Evolutionary conservation across 768 basidiomycete genomes (phyloP).

Genomic region (Collybia sp.): DNA sequence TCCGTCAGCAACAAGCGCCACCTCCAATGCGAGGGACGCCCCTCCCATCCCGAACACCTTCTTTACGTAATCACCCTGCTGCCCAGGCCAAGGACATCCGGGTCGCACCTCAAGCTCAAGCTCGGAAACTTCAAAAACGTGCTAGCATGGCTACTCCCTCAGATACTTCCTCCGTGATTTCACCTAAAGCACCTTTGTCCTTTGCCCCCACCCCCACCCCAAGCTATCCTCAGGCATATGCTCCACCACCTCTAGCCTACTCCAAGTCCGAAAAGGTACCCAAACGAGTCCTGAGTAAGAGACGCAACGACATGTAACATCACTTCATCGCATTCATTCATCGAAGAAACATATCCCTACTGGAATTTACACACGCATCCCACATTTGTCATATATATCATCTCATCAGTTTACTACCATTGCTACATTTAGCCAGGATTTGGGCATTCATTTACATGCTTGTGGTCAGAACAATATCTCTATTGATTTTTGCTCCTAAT

Average conservation of each 20-base stretch:
- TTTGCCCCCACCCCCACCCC: conserved; percentile 9
- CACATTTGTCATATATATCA: conserved; percentile 1
- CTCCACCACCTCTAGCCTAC: conserved; percentile 5
- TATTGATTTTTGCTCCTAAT: too few relatives aligned
- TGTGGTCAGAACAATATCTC: too few relatives aligned
- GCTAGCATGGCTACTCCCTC: conserved; percentile 8
- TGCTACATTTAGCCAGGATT: not conserved
- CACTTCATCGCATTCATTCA: not conserved
- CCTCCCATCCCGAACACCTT: conserved; percentile 4
- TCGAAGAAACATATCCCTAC: not conserved
- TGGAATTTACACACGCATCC: not conserved
- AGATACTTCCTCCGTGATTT: conserved; percentile 13
- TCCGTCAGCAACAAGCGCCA: conserved; percentile 8
- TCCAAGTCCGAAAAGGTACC: conserved; percentile 21
- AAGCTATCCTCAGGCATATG: not conserved
- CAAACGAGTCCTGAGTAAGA: conserved; percentile 40
- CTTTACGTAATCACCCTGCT: conserved; percentile 5
- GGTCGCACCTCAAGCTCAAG: conserved; percentile 10
- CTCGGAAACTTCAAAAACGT: conserved; percentile 23
- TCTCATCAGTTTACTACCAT: not conserved
- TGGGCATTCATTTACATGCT: too few relatives aligned
- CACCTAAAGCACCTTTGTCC: conserved; percentile 10
- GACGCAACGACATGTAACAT: conserved; percentile 26
- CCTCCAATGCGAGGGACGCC: conserved; percentile 7
- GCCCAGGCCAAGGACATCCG: conserved; percentile 14